Evolutionary conservation across 352 stramenopile species (phyloP).

Genomic region (Phytophthora pinifolia): DNA sequence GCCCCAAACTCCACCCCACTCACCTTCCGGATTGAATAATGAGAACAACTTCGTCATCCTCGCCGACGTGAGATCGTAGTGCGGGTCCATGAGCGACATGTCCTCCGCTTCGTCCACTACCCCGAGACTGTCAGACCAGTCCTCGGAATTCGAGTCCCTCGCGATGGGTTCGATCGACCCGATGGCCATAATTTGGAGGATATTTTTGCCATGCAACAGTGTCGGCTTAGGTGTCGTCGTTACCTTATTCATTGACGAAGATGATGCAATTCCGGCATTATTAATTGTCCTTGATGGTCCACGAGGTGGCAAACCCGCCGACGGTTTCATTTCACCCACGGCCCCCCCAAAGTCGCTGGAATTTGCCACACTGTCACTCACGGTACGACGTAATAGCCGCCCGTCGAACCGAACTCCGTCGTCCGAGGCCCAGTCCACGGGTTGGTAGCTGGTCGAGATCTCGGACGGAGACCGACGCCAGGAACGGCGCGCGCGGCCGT

Average conservation of each 20-base stretch:
- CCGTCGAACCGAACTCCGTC: slow-evolving; percentile 31
- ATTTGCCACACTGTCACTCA: slow-evolving; percentile 18
- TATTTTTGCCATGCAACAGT: slow-evolving; percentile 61
- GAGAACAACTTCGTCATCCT: slow-evolving; percentile 71
- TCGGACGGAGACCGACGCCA: slow-evolving; percentile 18
- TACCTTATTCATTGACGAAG: not conserved
- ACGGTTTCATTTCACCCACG: too few species aligned
- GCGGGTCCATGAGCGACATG: slow-evolving; percentile 77
- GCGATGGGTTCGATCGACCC: slow-evolving; percentile 33
- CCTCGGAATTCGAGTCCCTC: slow-evolving; percentile 47
- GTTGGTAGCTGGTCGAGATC: slow-evolving; percentile 30
- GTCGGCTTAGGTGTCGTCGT: slow-evolving; percentile 23
- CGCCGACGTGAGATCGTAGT: slow-evolving; percentile 80
- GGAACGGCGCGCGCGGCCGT: slow-evolving; percentile 1
- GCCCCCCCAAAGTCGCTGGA: slow-evolving; percentile 4
- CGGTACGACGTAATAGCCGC: slow-evolving; percentile 10
- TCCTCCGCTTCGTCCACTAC: slow-evolving; percentile 39
- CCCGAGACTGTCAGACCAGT: slow-evolving; percentile 60
- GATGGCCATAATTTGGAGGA: slow-evolving; percentile 58
- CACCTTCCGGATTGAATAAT: slow-evolving; percentile 60
- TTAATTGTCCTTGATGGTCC: not conserved
- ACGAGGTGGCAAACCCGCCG: not conserved
- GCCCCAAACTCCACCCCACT: slow-evolving; percentile 15
- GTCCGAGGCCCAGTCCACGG: slow-evolving; percentile 28
- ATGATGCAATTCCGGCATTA: slow-evolving; percentile 1